A percentile compares a stretch with the other conserved stretches of the same genome.
These are phyloP conservation scores for Globisporangium camurandrum DNA, from an alignment of 352 stramenopile genomes.

Conservation along the genomic window DNA sequence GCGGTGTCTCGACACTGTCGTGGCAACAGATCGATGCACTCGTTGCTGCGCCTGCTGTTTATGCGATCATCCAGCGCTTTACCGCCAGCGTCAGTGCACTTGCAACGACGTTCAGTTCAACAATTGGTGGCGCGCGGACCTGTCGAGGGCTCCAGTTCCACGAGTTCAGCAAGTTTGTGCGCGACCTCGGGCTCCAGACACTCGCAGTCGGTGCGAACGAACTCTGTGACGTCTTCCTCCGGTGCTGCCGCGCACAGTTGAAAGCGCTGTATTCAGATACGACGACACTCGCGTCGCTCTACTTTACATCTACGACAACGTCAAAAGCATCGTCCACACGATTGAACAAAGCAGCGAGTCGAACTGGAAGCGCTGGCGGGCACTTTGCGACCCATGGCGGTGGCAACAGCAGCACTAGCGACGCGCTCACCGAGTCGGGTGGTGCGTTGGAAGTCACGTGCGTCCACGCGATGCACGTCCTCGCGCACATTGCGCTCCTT, in stretches of 20 bases:
- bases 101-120: conserved; percentile 33
- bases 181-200: conserved; percentile 36
- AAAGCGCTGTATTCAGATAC: conserved; percentile 10
- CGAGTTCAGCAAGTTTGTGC: conserved; percentile 43
- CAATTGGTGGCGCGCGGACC: conserved; percentile 20
- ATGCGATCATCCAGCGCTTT: conserved; percentile 31
- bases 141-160: conserved; percentile 36
- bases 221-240: conserved; percentile 52
- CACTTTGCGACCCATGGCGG: conserved; percentile 9
- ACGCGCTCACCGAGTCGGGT: conserved; percentile 1
- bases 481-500: conserved; percentile 22
- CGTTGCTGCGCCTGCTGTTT: conserved; percentile 17
- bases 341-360: neutral
- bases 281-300: conserved; percentile 11
- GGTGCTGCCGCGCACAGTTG: conserved; percentile 31
- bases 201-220: conserved; percentile 32
- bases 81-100: conserved; percentile 32
- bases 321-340: neutral
- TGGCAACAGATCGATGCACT: conserved; percentile 40
- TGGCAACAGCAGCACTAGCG: neutral
- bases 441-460: conserved; percentile 13
- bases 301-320: conserved; percentile 1
- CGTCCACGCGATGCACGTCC: conserved; percentile 8
- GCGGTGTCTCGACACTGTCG: conserved; percentile 12
- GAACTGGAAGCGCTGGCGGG: conserved; percentile 1